Evolutionary conservation across 345 rosid species (phyloP).

Genomic region (Arabidopsis arenosa): DNA sequence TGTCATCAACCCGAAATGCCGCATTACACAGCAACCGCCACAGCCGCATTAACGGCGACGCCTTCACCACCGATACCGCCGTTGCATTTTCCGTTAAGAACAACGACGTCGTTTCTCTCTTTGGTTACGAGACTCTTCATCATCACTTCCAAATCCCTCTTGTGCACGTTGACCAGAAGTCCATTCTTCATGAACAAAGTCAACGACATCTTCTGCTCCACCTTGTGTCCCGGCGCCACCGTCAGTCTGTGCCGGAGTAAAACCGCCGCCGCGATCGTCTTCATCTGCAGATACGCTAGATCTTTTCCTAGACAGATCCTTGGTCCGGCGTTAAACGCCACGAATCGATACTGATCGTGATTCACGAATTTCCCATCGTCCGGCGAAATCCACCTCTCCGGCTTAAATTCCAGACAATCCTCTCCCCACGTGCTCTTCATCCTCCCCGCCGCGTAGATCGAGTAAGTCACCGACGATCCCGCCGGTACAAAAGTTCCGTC

Average conservation of each 20-base stretch:
- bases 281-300: conserved; percentile 90
- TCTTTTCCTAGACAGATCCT: conserved; percentile 88
- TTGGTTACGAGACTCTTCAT: conserved; percentile 39
- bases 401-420: conserved; percentile 78
- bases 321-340: conserved; percentile 94
- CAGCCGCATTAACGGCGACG: conserved; percentile 35
- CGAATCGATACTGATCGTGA: conserved; percentile 75
- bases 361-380: conserved; percentile 58
- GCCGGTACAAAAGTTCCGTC: conserved; percentile 92
- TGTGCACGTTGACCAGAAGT: conserved; percentile 63
- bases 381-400: conserved; percentile 86
- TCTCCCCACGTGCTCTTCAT: conserved; percentile 90
- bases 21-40: conserved; percentile 41
- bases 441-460: conserved; percentile 89
- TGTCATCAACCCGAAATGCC: conserved; percentile 10
- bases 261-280: conserved; percentile 81
- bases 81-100: conserved; percentile 44
- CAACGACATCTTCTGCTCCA: conserved; percentile 98
- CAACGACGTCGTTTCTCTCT: conserved; percentile 33
- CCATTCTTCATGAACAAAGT: conserved; percentile 94
- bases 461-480: conserved; percentile 85
- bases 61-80: conserved; percentile 12
- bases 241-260: conserved; percentile 69
- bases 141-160: conserved; percentile 59
- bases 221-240: conserved; percentile 73